A percentile compares a stretch with the other conserved stretches of the same genome.
Conservation (phyloP, 208 protist genomes). For the Acanthamoeba culbertsoni region DNA sequence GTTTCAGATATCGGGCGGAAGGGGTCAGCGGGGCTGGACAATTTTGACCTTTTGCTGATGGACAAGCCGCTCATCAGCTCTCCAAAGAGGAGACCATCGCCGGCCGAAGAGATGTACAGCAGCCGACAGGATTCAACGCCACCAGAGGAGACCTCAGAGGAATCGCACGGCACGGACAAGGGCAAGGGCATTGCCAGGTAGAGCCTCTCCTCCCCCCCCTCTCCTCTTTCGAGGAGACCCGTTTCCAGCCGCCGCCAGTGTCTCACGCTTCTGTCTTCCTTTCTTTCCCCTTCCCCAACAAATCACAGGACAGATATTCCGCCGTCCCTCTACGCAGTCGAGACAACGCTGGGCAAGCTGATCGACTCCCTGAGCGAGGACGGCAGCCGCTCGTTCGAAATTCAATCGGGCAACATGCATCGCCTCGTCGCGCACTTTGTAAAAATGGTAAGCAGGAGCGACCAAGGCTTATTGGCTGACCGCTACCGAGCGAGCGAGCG, state of each 20-base stretch:
- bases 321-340: neutral
- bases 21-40: neutral
- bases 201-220: no score
- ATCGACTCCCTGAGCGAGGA: neutral
- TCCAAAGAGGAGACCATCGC: neutral
- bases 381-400: neutral
- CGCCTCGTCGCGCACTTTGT: constrained; percentile 53
- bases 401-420: neutral
- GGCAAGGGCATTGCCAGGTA: neutral
- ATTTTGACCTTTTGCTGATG: constrained; percentile 1
- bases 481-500: neutral
- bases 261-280: neutral
- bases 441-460: constrained; percentile 54
- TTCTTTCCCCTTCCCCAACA: neutral
- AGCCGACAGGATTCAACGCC: neutral
- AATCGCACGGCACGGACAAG: neutral
- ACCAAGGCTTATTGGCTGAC: no score
- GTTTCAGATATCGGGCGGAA: neutral
- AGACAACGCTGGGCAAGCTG: constrained; percentile 30
- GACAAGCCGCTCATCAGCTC: constrained; percentile 30
- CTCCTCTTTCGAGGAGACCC: no score
- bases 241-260: neutral
- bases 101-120: neutral
- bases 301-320: constrained; percentile 16
- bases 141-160: neutral